Percentiles rank a stretch among this genome's conserved stretches.
phyloP scores from a whole-genome alignment of 1,139 yeast species.

The Pichia sp. region DNA sequence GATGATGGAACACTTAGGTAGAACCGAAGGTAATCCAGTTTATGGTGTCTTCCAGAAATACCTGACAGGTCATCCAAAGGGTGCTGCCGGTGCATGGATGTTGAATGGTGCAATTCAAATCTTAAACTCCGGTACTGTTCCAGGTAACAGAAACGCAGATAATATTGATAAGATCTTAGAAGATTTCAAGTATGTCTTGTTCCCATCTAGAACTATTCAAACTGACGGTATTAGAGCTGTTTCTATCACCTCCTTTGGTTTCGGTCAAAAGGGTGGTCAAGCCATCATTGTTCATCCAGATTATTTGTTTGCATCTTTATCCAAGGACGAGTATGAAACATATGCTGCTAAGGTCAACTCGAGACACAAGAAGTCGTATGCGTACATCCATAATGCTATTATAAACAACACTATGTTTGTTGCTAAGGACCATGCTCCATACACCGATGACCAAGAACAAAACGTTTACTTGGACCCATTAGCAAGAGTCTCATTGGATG shows the following conservation, averaged over 20 bases:
- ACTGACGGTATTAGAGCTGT: conserved; percentile 98
- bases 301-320: conserved; percentile 81
- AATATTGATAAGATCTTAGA: conserved; percentile 81
- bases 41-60: conserved; percentile 98
- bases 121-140: conserved; percentile 87
- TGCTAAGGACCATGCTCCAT: conserved; percentile 92
- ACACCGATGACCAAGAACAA: conserved; percentile 79
- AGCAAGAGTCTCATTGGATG: conserved; percentile 64
- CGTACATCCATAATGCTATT: conserved; percentile 94
- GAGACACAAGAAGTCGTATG: conserved; percentile 87
- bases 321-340: conserved; percentile 60
- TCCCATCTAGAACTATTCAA: conserved; percentile 89
- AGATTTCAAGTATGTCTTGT: conserved; percentile 81
- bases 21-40: conserved; percentile 96
- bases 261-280: conserved; percentile 99
- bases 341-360: conserved; percentile 68
- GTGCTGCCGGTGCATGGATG: conserved; percentile 99
- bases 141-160: conserved; percentile 99
- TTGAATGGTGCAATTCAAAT: conserved; percentile 96
- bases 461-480: conserved; percentile 93
- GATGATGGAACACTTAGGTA: conserved; percentile 93
- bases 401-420: conserved; percentile 87
- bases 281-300: conserved; percentile 90
- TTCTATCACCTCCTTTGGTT: conserved; percentile 94
- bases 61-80: conserved; percentile 99